Evolutionary conservation across 805 yeast species (phyloP).

Genomic region (Hanseniaspora jakobsenii): DNA sequence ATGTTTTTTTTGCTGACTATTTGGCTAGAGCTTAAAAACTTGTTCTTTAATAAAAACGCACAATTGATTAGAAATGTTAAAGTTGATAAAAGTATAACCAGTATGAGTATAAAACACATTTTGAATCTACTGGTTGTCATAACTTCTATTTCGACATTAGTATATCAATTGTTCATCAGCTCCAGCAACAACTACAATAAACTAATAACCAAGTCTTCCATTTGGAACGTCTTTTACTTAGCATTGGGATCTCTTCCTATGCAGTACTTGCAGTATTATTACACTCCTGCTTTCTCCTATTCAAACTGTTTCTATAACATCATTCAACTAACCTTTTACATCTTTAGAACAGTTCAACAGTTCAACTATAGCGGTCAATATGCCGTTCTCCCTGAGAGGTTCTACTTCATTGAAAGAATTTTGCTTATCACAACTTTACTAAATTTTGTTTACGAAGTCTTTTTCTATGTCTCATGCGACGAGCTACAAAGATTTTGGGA

Average conservation of each 20-base stretch:
- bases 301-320: slow-evolving; percentile 25
- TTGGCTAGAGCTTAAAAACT: slow-evolving; percentile 20
- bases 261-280: slow-evolving; percentile 24
- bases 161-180: slow-evolving; percentile 2
- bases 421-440: slow-evolving; percentile 25
- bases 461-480: slow-evolving; percentile 31
- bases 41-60: too few species aligned
- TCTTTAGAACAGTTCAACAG: slow-evolving; percentile 23
- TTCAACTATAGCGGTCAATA: slow-evolving; percentile 18
- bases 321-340: slow-evolving; percentile 19
- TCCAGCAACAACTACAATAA: not conserved
- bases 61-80: too few species aligned
- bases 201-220: slow-evolving; percentile 2
- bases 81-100: slow-evolving; percentile 12
- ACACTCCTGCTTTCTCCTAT: slow-evolving; percentile 24
- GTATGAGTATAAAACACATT: not conserved
- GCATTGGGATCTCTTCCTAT: slow-evolving; percentile 23
- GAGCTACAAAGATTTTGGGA: slow-evolving; percentile 30
- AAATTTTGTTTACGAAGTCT: slow-evolving; percentile 33
- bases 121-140: not conserved
- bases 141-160: not conserved
- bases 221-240: slow-evolving; percentile 20
- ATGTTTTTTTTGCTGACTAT: slow-evolving; percentile 21
- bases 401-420: slow-evolving; percentile 23
- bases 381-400: slow-evolving; percentile 20